These are phyloP conservation scores for Starmerella apicola DNA, from an alignment of 805 yeast genomes.

Conservation along the genomic window DNA sequence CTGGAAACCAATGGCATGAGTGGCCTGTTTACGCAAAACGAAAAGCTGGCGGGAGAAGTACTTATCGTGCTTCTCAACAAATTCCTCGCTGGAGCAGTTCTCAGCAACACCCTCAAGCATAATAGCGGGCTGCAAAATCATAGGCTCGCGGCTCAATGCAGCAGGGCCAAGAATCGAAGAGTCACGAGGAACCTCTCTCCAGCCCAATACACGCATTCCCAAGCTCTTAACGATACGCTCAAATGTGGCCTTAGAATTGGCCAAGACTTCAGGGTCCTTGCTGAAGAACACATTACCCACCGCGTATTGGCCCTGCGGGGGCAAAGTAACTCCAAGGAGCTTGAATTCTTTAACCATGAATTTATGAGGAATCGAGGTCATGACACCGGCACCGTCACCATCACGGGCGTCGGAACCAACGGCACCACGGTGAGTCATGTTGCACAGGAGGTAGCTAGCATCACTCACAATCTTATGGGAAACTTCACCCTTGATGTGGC, in stretches of 20 bases:
- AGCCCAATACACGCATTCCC: conserved; percentile 75
- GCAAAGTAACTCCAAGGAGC: conserved; percentile 53
- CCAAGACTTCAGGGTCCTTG: conserved; percentile 58
- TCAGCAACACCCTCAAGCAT: conserved; percentile 43
- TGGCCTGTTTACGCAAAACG: conserved; percentile 76
- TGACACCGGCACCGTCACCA: conserved; percentile 98
- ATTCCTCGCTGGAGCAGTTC: conserved; percentile 29
- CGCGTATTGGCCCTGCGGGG: conserved; percentile 78
- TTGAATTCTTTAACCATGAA: conserved; percentile 78
- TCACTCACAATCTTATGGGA: conserved; percentile 91
- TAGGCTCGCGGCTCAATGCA: conserved; percentile 84
- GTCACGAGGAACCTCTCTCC: conserved; percentile 93
- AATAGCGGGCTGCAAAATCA: conserved; percentile 83
- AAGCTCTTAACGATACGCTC: conserved; percentile 66
- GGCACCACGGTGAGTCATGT: conserved; percentile 98
- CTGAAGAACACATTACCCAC: conserved; percentile 91
- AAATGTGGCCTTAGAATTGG: conserved; percentile 60
- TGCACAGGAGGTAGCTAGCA: conserved; percentile 72
- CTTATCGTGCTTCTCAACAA: conserved; percentile 45
- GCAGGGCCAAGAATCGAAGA: conserved; percentile 92
- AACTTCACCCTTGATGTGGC: conserved; percentile 77
- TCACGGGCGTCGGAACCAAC: conserved; percentile 91
- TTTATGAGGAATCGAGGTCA: conserved; percentile 82
- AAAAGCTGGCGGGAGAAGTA: conserved; percentile 73
- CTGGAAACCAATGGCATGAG: conserved; percentile 84